Evolutionary conservation across 495 filamentous ascomycete species (phyloP), one percentile per base, ranked within the genome.

Genomic region (Achaetomiella virescens): DNA sequence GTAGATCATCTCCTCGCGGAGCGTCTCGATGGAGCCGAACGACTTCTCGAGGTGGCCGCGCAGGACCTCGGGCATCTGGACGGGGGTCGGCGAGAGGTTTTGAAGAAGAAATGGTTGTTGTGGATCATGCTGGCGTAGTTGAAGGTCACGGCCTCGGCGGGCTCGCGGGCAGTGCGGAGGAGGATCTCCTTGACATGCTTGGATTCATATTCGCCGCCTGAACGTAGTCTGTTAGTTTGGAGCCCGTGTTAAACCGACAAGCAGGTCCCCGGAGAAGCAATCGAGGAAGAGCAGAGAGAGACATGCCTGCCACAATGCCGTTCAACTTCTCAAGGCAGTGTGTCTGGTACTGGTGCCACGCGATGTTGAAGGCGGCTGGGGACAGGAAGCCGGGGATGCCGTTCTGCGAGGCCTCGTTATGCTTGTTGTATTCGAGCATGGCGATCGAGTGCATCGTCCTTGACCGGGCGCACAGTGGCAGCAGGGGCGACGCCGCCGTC

Each of bases 31-130:
- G 61, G 86, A 89, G 63, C 86, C 84, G 74, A 96, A 97, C 48
- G 82, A 81, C 61, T 71, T 65, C 60, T 72, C 70, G 61, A 96
- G 79, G 38, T 64, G 62, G 3, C 3, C 8, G 42, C 58, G 56
- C 15, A 78, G 65, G 6, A 22, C 1, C 0, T 54, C 42, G 29
- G 72, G 68, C 29, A 78, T 73, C 22, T 61, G 43, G 48, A 64
- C 59, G 29, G 48, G 38, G 47, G 75, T 56, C 57, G 70, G 63
- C 55, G 83, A 79, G 47, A 81, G 61, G 59, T 76, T 33, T 66
- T 59, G 81, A 97, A 97, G 84, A 96, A 97, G 73, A 93, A 88
- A 71, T 93, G 84, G 78, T 97, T 97, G 81, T 97, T 97, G 76
- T 88, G 85, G 52, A 90, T 89, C 86, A 95, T 95, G 58, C 86